phyloP scores from a whole-genome alignment of 2,329 filamentous ascomycete species.

The Neopestalotiopsis clavispora region DNA sequence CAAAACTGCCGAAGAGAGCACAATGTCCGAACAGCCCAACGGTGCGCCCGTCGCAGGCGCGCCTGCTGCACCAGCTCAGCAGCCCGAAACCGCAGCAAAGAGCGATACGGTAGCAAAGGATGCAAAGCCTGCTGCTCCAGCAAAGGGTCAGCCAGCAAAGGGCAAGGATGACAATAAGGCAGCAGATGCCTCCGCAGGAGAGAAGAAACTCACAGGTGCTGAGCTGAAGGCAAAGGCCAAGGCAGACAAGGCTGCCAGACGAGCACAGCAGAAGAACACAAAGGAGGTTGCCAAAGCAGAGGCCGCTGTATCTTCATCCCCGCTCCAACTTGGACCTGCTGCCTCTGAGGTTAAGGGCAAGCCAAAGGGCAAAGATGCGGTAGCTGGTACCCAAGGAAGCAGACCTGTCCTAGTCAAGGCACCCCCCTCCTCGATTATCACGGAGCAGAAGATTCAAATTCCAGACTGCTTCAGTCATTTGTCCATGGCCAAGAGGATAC shows the following conservation, averaged over 20 bases:
- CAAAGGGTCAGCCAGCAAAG: conserved; percentile 15
- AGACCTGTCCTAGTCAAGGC: conserved; percentile 36
- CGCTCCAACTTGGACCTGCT: conserved; percentile 43
- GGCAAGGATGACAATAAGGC: conserved; percentile 28
- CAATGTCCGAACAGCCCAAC: conserved; percentile 15
- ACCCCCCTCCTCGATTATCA: conserved; percentile 41
- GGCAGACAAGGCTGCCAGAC: conserved; percentile 86
- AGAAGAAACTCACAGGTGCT: conserved; percentile 69
- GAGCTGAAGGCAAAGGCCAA: conserved; percentile 89
- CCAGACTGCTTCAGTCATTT: conserved; percentile 83
- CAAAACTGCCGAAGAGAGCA: background rate
- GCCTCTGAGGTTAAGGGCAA: conserved; percentile 49
- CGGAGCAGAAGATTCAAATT: conserved; percentile 67
- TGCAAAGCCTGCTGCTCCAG: conserved; percentile 18
- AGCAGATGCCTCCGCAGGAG: conserved; percentile 30
- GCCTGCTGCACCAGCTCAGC: conserved; percentile 2
- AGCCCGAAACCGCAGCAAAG: background rate
- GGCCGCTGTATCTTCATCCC: conserved; percentile 34
- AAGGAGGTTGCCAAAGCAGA: conserved; percentile 49
- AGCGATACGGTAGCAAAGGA: background rate
- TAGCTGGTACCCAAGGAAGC: conserved; percentile 32
- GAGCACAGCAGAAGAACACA: conserved; percentile 71
- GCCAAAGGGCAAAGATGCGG: conserved; percentile 53
- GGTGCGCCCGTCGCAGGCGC: conserved; percentile 14
- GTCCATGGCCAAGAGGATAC: conserved; percentile 66